Conservation (phyloP, 2,329 filamentous ascomycete species). For the Verticillium albo-atrum region DNA sequence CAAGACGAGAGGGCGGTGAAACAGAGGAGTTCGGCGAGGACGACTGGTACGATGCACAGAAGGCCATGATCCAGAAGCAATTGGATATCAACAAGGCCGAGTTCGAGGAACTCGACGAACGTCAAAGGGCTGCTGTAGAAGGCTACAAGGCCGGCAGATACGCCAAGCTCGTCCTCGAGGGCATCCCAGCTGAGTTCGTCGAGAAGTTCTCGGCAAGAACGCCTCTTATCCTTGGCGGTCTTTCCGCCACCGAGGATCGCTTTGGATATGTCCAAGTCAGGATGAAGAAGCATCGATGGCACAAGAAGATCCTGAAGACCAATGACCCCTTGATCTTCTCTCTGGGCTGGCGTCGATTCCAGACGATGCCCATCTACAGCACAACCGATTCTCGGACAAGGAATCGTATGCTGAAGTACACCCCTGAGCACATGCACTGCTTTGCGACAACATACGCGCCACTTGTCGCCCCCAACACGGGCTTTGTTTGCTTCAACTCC, state of each 20-base stretch:
- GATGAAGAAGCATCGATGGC: slow-evolving; percentile 97
- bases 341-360: slow-evolving; percentile 92
- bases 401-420: slow-evolving; percentile 98
- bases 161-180: slow-evolving; percentile 82
- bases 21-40: slow-evolving; percentile 89
- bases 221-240: slow-evolving; percentile 85
- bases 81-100: slow-evolving; percentile 95
- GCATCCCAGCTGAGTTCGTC: slow-evolving; percentile 87
- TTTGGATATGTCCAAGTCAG: slow-evolving; percentile 94
- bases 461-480: slow-evolving; percentile 90
- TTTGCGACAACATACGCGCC: slow-evolving; percentile 95
- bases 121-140: slow-evolving; percentile 78
- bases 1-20: slow-evolving; percentile 62
- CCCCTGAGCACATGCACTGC: slow-evolving; percentile 98
- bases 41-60: slow-evolving; percentile 97
- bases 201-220: slow-evolving; percentile 74
- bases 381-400: slow-evolving; percentile 90
- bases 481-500: slow-evolving; percentile 90
- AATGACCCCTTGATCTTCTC: slow-evolving; percentile 98
- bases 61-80: slow-evolving; percentile 91
- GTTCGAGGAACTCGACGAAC: slow-evolving; percentile 81
- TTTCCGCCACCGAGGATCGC: slow-evolving; percentile 88
- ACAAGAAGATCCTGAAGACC: slow-evolving; percentile 98
- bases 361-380: slow-evolving; percentile 87
- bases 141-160: slow-evolving; percentile 91